A percentile compares a stretch with the other conserved stretches of the same genome.
Conservation (phyloP, 345 rosid species). For the Eucalyptus virginea region DNA sequence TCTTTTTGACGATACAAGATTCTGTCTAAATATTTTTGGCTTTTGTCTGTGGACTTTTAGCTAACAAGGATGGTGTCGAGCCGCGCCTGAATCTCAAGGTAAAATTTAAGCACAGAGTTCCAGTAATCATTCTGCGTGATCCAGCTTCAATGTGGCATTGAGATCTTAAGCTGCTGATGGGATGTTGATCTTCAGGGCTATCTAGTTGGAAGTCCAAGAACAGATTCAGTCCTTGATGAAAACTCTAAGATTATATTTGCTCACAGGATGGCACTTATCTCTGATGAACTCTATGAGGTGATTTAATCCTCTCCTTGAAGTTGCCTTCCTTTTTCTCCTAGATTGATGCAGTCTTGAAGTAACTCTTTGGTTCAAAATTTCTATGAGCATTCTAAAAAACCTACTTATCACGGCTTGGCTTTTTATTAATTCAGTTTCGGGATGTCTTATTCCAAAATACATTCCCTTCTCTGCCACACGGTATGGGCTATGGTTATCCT, state of each 20-base stretch:
- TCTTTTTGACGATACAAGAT: not conserved
- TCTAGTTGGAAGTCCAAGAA: conserved; percentile 8
- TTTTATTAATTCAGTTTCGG: not conserved
- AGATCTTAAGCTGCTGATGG: not conserved
- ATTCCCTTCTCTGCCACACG: not conserved
- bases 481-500: not conserved
- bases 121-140: not conserved
- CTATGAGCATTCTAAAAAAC: not conserved
- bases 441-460: not conserved
- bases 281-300: conserved; percentile 11
- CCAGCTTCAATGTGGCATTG: not conserved
- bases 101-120: not conserved
- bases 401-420: not conserved
- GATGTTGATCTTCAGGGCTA: not conserved
- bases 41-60: not conserved
- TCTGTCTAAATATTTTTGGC: not conserved
- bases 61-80: not conserved
- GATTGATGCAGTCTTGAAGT: not conserved
- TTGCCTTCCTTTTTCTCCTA: not conserved
- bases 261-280: conserved; percentile 10
- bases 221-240: not conserved
- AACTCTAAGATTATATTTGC: conserved; percentile 5
- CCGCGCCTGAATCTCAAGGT: conserved; percentile 9
- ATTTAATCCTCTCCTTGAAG: not conserved
- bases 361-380: not conserved